phyloP scores from a whole-genome alignment of 108 stramenopile species.

The Epithemia pelagica region DNA sequence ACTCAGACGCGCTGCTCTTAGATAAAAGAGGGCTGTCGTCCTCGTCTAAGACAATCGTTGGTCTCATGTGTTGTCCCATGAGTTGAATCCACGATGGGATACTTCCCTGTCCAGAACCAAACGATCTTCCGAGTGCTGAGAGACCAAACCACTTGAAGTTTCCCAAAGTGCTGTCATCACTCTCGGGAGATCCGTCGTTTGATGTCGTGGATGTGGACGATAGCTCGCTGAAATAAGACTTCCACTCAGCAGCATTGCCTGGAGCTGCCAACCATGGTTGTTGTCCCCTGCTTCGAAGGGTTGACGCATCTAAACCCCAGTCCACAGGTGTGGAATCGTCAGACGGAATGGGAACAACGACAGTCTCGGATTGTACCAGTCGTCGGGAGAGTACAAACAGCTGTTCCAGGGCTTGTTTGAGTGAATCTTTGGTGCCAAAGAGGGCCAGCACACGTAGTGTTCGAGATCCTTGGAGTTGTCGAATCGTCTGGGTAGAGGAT shows the following conservation, averaged over 20 bases:
- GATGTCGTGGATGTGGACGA: slow-evolving; percentile 6
- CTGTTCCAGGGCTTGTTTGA: slow-evolving; percentile 25
- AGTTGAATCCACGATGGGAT: slow-evolving; percentile 49
- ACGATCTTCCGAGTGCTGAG: slow-evolving; percentile 59
- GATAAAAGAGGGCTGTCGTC: slow-evolving; percentile 5
- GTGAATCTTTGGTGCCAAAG: slow-evolving; percentile 37
- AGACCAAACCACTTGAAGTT: slow-evolving; percentile 76
- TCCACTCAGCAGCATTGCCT: slow-evolving; percentile 35
- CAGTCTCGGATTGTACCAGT: slow-evolving; percentile 44
- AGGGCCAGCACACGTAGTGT: slow-evolving; percentile 51
- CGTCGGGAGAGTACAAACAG: slow-evolving; percentile 43
- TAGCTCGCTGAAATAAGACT: slow-evolving; percentile 48
- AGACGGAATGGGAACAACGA: slow-evolving; percentile 51
- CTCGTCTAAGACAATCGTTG: slow-evolving; percentile 49
- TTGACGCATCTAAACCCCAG: slow-evolving; percentile 32
- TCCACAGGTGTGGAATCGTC: slow-evolving; percentile 42
- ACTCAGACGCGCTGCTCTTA: neutral
- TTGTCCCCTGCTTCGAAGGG: neutral
- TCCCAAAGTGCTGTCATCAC: neutral
- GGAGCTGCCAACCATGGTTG: slow-evolving; percentile 54
- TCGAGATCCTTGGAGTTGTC: neutral
- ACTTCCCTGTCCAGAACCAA: slow-evolving; percentile 62
- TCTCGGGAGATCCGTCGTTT: too few relatives aligned
- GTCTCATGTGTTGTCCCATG: slow-evolving; percentile 62
- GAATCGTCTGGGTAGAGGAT: neutral